These are phyloP conservation scores for Colletotrichum viniferum DNA, from an alignment of 2,329 filamentous ascomycete species.

Conservation along the genomic window DNA sequence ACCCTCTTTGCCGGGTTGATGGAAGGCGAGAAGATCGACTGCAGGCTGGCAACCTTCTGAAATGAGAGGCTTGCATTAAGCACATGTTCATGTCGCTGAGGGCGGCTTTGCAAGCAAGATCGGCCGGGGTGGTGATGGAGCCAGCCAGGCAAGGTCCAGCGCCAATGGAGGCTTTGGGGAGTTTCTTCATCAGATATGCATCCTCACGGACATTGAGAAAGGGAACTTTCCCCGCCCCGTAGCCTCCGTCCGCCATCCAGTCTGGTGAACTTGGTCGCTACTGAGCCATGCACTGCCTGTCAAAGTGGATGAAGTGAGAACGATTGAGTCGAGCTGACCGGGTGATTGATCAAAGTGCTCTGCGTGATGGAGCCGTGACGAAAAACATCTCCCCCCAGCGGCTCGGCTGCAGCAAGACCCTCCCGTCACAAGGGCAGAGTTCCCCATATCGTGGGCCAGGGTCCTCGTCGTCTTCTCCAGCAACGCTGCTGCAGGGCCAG, in stretches of 20 bases:
- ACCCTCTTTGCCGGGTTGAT: not conserved
- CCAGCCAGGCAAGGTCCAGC: not conserved
- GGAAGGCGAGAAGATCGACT: not conserved
- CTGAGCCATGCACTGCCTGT: not conserved
- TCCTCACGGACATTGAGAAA: not conserved
- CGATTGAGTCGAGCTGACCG: conserved; percentile 8
- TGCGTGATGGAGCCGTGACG: conserved; percentile 1
- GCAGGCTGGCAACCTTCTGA: not conserved
- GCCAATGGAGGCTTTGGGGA: not conserved
- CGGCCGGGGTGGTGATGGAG: not conserved
- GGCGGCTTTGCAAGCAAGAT: not conserved
- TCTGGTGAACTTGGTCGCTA: not conserved
- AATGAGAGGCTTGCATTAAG: conserved; percentile 1
- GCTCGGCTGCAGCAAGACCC: not conserved
- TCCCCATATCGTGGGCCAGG: not conserved
- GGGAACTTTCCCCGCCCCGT: not conserved
- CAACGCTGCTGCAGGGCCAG: not conserved
- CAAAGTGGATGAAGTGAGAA: not conserved
- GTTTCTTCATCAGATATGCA: not conserved
- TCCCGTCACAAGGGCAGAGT: not conserved
- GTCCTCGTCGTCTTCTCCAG: not conserved
- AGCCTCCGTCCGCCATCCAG: not conserved
- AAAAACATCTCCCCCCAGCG: not conserved
- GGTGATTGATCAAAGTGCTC: not conserved
- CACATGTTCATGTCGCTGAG: not conserved